Base-by-base conservation (phyloP, 306 rosid species). In the Pterocarpus santalinus region DNA sequence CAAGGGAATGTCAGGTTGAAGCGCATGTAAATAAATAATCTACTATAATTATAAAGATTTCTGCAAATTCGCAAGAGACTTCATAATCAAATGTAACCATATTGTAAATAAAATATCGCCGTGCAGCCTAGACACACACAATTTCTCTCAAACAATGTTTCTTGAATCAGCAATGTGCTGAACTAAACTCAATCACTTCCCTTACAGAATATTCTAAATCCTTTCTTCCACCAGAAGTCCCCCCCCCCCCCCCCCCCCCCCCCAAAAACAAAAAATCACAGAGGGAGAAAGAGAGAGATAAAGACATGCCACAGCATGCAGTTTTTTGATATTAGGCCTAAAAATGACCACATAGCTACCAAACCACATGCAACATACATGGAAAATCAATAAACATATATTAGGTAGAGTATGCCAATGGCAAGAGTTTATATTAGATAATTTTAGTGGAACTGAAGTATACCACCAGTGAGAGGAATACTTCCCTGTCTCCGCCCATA, bases 351-450 rank as follows among this genome's bases (percentile, higher is more conserved):
- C 12, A 16, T 71, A 71, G 9, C 51, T 7, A 4, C 38, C 39
- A 53, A 57, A 62, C 62, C 49, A 49, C 36, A 65, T 38, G 11
- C 71, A 78, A 64, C 83, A 55, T 39, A 58, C 44, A 16, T 60
- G 35, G 65, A 75, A 84, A 60, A 28, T 16, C 43, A 52, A 49
- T 33, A 60, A 68, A 36, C 61, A 41, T 44, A 80, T 36, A 60
- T 44, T 22, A 8, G 28, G 71, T 70, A 56, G 72, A 46, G 60
- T 35, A 71, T 52, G 49, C 34, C 55, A 55, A 39, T 22, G 79
- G 30, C 22, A 68, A 64, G 39, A 51, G 44, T 33, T 64, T 15
- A 2, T 63, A 72, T 57, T 16, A 17, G 32, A 64, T 60, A 78
- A 56, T 55, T 62, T 76, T 35, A 72, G 65, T 10, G 28, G 8